Base-by-base conservation (phyloP, 257 asterid species). In the Petunia secreta region DNA sequence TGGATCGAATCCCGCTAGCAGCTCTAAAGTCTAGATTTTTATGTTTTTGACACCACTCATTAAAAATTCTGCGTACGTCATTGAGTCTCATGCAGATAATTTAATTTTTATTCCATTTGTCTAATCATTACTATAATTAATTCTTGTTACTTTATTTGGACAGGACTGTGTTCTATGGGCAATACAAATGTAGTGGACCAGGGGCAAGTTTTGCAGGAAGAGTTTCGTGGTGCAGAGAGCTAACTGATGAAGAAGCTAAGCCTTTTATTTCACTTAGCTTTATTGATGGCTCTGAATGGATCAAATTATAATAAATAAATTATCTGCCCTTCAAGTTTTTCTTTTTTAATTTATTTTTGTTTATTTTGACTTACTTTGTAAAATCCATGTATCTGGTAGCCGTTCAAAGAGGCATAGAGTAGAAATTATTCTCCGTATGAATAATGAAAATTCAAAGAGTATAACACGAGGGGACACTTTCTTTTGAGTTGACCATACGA, bases 151-250 rank as follows among this genome's bases (percentile, higher is more conserved):
- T 3, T 79, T 80, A 81, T 68, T n/a, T 62, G 67, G 52, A 81
- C 87, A 95, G 99, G 95, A 95, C 99, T 62, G 99, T 93, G 57
- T 95, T 93, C 58, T 95, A 91, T 68, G 99, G 99, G 85, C 99
- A 95, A 81, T 95, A 95, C 87, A 95, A 92, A 79, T 95, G 99
- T 86, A 90, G 84, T 4, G 99, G 99, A 78, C 81, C 88, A 67
- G 99, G 99, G 78, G 97, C 98, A 58, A 91, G 75, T 78, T 93
- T 85, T 90, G 98, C 98, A 62, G 99, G 97, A 77, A 88, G 99
- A 87, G 98, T 95, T 48, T 83, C 99, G 66, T 93, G 99, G 99
- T 91, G 94, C 1, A 91, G 97, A 84, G 99, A 95, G 65, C 86
- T 95, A 0, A 95, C 97, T 15, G 92, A 93, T 57, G 90, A 92